These are phyloP conservation scores for Tuctoria greenei DNA, from an alignment of 176 grass and related monocot species.

Conservation along the genomic window DNA sequence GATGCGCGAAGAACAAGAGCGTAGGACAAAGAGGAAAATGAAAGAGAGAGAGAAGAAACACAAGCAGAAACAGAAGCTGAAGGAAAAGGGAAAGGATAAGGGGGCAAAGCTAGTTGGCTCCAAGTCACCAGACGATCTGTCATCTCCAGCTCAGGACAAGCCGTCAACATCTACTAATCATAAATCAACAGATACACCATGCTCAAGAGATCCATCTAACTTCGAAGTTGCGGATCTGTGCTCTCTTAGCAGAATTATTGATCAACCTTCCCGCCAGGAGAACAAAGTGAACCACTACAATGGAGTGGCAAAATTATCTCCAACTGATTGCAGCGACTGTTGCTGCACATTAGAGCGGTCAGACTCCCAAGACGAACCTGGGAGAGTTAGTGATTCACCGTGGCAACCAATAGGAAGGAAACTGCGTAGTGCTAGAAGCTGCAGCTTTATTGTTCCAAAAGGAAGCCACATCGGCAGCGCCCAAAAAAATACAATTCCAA, in stretches of 20 bases:
- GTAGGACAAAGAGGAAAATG: constrained; percentile 68
- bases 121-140: constrained; percentile 40
- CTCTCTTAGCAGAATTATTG: constrained; percentile 9
- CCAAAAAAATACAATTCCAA: constrained; percentile 52
- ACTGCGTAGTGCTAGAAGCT: constrained; percentile 49
- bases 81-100: constrained; percentile 93
- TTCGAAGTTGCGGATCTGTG: background rate
- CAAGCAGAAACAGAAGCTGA: constrained; percentile 85
- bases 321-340: constrained; percentile 33
- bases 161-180: constrained; percentile 35
- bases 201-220: constrained; percentile 44
- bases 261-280: constrained; percentile 28
- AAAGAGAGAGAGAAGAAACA: constrained; percentile 94
- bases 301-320: constrained; percentile 32
- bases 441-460: constrained; percentile 34
- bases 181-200: constrained; percentile 38
- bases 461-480: background rate
- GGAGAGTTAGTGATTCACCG: constrained; percentile 40
- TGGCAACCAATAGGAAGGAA: constrained; percentile 47
- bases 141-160: constrained; percentile 39
- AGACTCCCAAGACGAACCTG: constrained; percentile 32
- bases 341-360: constrained; percentile 52
- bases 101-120: constrained; percentile 44
- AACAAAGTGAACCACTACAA: constrained; percentile 20
- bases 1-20: constrained; percentile 79